phyloP scores from a whole-genome alignment of 2,329 filamentous ascomycete species.

The Epichloe aotearoae region DNA sequence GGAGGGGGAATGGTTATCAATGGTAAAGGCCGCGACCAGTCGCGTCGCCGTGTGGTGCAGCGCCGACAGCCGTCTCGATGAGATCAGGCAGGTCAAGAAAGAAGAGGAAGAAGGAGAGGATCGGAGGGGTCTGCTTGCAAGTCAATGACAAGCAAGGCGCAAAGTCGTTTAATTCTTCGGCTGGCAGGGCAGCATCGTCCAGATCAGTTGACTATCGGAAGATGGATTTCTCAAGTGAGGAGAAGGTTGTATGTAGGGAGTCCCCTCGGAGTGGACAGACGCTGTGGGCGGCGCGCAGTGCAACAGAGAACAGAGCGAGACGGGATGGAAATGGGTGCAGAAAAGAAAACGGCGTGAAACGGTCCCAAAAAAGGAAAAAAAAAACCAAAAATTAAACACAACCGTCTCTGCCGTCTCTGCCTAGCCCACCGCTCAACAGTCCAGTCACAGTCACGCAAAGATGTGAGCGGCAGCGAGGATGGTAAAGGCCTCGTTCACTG shows the following conservation, averaged over 20 bases:
- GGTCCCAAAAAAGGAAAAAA: background rate
- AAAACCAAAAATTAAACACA: background rate
- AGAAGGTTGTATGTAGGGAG: background rate
- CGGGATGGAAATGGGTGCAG: background rate
- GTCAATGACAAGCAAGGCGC: background rate
- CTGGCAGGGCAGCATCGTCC: slow-evolving; percentile 4
- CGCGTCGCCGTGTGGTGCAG: slow-evolving; percentile 1
- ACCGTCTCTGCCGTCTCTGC: background rate
- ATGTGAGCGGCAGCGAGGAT: background rate
- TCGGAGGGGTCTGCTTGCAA: background rate
- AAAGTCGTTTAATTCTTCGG: background rate
- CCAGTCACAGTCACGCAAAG: background rate
- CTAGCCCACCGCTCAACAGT: background rate
- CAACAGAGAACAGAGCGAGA: background rate
- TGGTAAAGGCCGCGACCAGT: background rate
- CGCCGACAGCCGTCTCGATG: background rate
- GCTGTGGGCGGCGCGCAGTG: background rate
- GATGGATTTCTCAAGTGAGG: slow-evolving; percentile 1
- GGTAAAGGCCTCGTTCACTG: background rate
- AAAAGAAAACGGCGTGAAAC: background rate
- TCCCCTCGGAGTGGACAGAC: background rate
- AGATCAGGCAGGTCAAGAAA: slow-evolving; percentile 1
- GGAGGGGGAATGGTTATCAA: background rate
- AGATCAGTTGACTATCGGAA: background rate
- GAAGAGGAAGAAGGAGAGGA: background rate